Percentiles rank a stretch among this genome's conserved stretches.
Conservation (phyloP, 1,139 yeast species). For the Candida tropicalis region DNA sequence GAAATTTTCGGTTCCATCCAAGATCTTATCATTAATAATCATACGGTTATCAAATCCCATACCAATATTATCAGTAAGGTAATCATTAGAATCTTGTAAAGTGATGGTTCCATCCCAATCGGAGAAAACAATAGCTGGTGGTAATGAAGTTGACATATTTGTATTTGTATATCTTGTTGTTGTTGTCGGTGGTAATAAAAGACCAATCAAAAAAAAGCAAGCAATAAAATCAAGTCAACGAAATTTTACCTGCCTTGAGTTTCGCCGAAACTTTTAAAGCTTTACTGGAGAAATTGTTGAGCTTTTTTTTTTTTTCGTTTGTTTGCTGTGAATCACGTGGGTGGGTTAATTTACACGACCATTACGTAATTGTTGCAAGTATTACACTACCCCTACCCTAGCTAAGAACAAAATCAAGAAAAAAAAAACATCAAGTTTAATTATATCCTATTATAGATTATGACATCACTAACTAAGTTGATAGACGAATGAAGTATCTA, state of each 20-base stretch:
- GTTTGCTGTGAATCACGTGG: conserved; percentile 5
- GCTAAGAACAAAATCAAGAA: background rate
- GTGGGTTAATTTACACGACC: background rate
- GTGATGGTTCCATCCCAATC: conserved; percentile 99
- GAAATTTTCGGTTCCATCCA: conserved; percentile 69
- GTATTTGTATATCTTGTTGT: background rate
- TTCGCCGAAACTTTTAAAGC: background rate
- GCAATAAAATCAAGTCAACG: background rate
- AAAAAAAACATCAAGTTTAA: too few relatives aligned
- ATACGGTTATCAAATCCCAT: conserved; percentile 74
- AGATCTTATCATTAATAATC: conserved; percentile 69
- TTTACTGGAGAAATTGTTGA: too few relatives aligned
- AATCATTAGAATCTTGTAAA: conserved; percentile 86
- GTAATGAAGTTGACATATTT: conserved; percentile 17
- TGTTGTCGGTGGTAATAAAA: background rate
- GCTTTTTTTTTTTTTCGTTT: too few relatives aligned
- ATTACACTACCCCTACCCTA: background rate
- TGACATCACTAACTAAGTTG: background rate
- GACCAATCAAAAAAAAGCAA: background rate
- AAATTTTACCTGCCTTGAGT: background rate
- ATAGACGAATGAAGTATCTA: too few relatives aligned
- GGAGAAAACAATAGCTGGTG: conserved; percentile 81
- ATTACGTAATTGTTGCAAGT: background rate
- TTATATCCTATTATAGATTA: too few relatives aligned
- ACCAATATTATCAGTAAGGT: conserved; percentile 84